phyloP scores from a whole-genome alignment of 2,329 filamentous ascomycete species.

The Neonectria coccinea region DNA sequence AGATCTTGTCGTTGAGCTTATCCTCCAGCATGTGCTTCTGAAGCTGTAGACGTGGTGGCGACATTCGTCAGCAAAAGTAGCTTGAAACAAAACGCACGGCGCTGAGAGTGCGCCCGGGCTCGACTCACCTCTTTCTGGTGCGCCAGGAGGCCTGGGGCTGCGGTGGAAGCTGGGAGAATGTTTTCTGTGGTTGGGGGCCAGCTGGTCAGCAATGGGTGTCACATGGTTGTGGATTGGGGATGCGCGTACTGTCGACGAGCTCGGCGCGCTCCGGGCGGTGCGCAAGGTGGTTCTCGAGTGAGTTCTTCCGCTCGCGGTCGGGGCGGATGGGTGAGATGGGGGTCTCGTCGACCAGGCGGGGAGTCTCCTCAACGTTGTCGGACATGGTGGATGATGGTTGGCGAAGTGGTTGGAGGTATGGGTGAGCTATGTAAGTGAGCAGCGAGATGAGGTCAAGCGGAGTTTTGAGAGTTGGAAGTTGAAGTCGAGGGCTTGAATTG shows the following conservation, averaged over 20 bases:
- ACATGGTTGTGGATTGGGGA: conserved; percentile 47
- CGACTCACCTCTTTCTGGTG: conserved; percentile 76
- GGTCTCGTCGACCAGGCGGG: conserved; percentile 59
- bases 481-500: conserved; percentile 3
- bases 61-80: conserved; percentile 26
- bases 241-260: conserved; percentile 78
- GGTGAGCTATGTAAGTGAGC: conserved; percentile 14
- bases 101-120: background rate
- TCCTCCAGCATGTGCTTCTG: conserved; percentile 90
- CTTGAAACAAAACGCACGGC: conserved; percentile 11
- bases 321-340: conserved; percentile 66
- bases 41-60: conserved; percentile 59
- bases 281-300: conserved; percentile 77
- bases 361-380: conserved; percentile 42
- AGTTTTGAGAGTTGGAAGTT: conserved; percentile 2
- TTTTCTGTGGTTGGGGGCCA: conserved; percentile 68
- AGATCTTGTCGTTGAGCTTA: conserved; percentile 87
- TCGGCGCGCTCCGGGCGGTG: conserved; percentile 80
- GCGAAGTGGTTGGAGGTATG: conserved; percentile 3
- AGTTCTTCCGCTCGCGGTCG: conserved; percentile 71
- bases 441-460: conserved; percentile 6
- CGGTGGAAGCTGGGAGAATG: conserved; percentile 83
- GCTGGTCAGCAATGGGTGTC: conserved; percentile 38
- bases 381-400: conserved; percentile 44
- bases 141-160: conserved; percentile 82